Percentiles rank a stretch among this genome's conserved stretches.
Evolutionary conservation across 2,329 filamentous ascomycete genomes (phyloP).

Genomic region (Neofusicoccum sp.): DNA sequence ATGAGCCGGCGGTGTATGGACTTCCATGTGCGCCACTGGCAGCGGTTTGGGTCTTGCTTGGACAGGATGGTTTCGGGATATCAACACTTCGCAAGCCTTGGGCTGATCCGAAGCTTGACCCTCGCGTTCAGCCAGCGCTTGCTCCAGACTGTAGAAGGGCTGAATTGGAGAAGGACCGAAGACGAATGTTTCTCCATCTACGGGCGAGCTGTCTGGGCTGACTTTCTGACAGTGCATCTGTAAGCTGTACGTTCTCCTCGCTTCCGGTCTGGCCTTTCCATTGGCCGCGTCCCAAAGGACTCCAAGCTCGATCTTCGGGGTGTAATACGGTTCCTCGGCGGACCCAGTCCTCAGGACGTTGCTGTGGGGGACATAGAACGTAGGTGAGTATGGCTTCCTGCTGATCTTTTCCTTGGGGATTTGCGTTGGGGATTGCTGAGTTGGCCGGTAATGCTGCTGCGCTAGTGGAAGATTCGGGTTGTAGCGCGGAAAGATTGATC

Average conservation of each 20-base stretch:
- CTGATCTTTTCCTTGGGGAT: slow-evolving; percentile 66
- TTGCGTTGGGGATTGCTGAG: slow-evolving; percentile 61
- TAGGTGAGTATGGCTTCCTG: slow-evolving; percentile 59
- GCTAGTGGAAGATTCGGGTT: slow-evolving; percentile 65
- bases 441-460: slow-evolving; percentile 69
- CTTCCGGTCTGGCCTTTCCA: slow-evolving; percentile 54
- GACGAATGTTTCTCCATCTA: slow-evolving; percentile 44
- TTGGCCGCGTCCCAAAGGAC: slow-evolving; percentile 68
- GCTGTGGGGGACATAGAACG: slow-evolving; percentile 44
- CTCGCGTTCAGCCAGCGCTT: slow-evolving; percentile 30
- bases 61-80: slow-evolving; percentile 39
- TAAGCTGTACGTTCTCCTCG: slow-evolving; percentile 37
- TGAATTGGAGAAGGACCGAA: slow-evolving; percentile 67
- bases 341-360: slow-evolving; percentile 32
- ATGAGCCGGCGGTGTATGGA: slow-evolving; percentile 36
- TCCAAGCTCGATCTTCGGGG: slow-evolving; percentile 60
- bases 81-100: slow-evolving; percentile 29
- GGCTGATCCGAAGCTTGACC: not conserved
- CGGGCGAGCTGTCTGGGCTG: slow-evolving; percentile 13
- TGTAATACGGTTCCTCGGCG: slow-evolving; percentile 36
- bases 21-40: slow-evolving; percentile 38
- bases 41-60: slow-evolving; percentile 34
- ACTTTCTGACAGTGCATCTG: slow-evolving; percentile 42
- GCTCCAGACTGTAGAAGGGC: slow-evolving; percentile 64
- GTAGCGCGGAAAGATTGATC: slow-evolving; percentile 75